Evolutionary conservation across 495 filamentous ascomycete genomes (phyloP).

Genomic region (Xylaria cubensis): DNA sequence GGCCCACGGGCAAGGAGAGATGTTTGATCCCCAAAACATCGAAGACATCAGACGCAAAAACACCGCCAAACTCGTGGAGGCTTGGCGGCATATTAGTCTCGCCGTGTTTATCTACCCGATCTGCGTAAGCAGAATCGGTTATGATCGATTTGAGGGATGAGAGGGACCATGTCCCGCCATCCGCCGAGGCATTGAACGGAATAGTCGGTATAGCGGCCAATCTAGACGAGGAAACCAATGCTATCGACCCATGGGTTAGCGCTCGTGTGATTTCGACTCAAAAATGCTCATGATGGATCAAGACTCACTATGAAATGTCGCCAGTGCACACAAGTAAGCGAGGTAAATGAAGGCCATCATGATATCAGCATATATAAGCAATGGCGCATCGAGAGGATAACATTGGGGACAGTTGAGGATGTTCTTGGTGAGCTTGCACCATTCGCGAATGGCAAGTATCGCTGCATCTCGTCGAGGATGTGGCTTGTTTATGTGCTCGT

Average conservation of each 20-base stretch:
- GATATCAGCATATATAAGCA: background rate
- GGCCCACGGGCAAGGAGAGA: slow-evolving; percentile 34
- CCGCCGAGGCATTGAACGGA: slow-evolving; percentile 43
- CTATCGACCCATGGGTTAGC: slow-evolving; percentile 3
- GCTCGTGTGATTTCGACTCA: background rate
- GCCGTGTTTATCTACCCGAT: slow-evolving; percentile 46
- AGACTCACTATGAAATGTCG: slow-evolving; percentile 18
- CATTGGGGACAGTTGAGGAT: background rate
- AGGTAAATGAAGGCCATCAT: slow-evolving; percentile 17
- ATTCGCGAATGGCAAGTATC: background rate
- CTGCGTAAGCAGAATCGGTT: slow-evolving; percentile 49
- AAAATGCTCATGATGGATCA: background rate
- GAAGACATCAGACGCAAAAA: slow-evolving; percentile 50
- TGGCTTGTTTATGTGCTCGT: slow-evolving; percentile 5
- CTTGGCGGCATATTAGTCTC: slow-evolving; percentile 58
- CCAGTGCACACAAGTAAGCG: slow-evolving; percentile 7
- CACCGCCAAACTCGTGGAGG: slow-evolving; percentile 49
- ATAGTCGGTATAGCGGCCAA: slow-evolving; percentile 46
- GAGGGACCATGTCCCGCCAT: slow-evolving; percentile 39
- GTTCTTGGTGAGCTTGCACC: background rate
- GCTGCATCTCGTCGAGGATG: slow-evolving; percentile 4
- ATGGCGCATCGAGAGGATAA: background rate
- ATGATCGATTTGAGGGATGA: slow-evolving; percentile 45
- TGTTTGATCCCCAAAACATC: slow-evolving; percentile 37
- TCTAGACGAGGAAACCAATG: slow-evolving; percentile 25